Base-by-base conservation (phyloP, 2,329 filamentous ascomycete species). In the Xylariaceae sp. region DNA sequence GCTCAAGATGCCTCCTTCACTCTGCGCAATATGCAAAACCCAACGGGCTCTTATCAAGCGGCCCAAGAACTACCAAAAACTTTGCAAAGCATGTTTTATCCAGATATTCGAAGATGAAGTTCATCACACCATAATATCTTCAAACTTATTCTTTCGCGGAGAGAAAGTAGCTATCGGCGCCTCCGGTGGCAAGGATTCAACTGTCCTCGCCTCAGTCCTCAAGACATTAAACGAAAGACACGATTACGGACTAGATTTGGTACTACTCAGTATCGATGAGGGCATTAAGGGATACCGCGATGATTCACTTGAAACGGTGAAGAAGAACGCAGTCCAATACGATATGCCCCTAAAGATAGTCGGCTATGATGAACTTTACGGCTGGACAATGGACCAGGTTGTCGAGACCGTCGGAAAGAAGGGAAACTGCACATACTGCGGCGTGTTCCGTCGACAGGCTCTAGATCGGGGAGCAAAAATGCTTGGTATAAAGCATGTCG, bases 381-480 rank as follows among this genome's bases (percentile, higher is more conserved):
- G 92, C 7, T 98, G 93, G 93, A 96, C 91, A 1, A 98, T 98
- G 93, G 93, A 98, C 62, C 89, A 97, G 62, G 93, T 98, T 8
- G 94, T 98, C 4, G 87, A 91, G 59, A 88, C 92, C 38, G 87
- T 98, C 40, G 93, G 93, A 12, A 97, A 96, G 72, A 97, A 96
- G 67, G 91, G 92, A 22, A 98, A 98, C 67, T 98, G 93, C 76
- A 98, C 94, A 22, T 98, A 98, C 62, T 98, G 93, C 61, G 93
- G 93, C 12, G 93, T 98, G 16, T 98, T 98, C 64, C 78, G 93
- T 43, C 79, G 94, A 47, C 93, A 98, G 70, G 93, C 93, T 2
- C 75, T 98, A 25, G 93, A 98, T 65, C 82, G 93, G 7, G 93
- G 93, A 16, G 90, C 93, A 5, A 91, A 89, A 58, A 84, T 86